A percentile compares a stretch with the other conserved stretches of the same genome.
Conservation (phyloP, 2,329 filamentous ascomycete genomes). For the Septoria petroselini region DNA sequence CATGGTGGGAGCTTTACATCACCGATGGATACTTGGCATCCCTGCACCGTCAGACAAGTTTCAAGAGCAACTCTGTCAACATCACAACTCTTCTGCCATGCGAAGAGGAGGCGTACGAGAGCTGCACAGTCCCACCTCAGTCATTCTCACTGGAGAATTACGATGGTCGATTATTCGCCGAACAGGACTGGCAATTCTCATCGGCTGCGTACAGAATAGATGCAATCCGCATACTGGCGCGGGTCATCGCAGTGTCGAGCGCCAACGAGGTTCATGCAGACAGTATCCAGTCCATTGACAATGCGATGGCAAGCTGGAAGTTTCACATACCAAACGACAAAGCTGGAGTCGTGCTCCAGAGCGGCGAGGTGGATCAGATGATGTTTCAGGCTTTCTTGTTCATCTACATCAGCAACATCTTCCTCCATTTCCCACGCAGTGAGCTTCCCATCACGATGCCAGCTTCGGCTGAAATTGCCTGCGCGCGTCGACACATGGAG, state of each 20-base stretch:
- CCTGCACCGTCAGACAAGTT: constrained; percentile 69
- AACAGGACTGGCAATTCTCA: constrained; percentile 69
- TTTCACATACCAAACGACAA: constrained; percentile 74
- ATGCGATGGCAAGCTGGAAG: constrained; percentile 69
- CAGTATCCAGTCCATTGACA: constrained; percentile 56
- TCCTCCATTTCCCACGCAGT: constrained; percentile 75
- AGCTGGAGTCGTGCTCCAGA: constrained; percentile 63
- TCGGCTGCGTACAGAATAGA: constrained; percentile 84
- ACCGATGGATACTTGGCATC: constrained; percentile 81
- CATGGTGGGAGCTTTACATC: constrained; percentile 86
- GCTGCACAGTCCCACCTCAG: constrained; percentile 44
- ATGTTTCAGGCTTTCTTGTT: constrained; percentile 91
- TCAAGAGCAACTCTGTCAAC: constrained; percentile 64
- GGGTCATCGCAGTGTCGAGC: constrained; percentile 58
- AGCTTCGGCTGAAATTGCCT: constrained; percentile 48
- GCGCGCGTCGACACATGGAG: constrained; percentile 45
- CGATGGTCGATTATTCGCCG: constrained; percentile 71
- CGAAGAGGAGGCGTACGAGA: constrained; percentile 69
- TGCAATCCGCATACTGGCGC: constrained; percentile 72
- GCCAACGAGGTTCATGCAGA: constrained; percentile 37
- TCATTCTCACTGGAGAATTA: constrained; percentile 69
- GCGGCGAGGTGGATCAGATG: constrained; percentile 78
- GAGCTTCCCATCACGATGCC: constrained; percentile 64
- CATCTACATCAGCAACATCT: constrained; percentile 60
- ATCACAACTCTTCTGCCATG: constrained; percentile 73